phyloP scores from a whole-genome alignment of 2,329 filamentous ascomycete species.

The Immersiporthe knoxdaviesiana region DNA sequence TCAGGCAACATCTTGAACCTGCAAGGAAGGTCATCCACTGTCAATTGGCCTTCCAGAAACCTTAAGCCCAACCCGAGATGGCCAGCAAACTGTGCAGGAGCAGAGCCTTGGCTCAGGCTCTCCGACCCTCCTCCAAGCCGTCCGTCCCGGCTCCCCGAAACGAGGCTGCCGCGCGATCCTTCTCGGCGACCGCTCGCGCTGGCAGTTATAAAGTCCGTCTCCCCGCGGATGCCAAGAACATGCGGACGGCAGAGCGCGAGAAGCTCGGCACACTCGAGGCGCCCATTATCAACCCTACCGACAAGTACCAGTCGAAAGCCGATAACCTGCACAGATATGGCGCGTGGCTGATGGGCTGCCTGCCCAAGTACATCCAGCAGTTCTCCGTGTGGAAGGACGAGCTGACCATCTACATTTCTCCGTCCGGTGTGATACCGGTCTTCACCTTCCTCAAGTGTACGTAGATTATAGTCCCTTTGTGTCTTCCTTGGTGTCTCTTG shows the following conservation, averaged over 20 bases:
- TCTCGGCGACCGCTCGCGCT: conserved; percentile 52
- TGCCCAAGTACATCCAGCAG: conserved; percentile 98
- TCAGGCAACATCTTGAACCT: conserved; percentile 2
- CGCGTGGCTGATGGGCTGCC: conserved; percentile 92
- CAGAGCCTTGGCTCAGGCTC: conserved; percentile 58
- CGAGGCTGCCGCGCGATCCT: conserved; percentile 49
- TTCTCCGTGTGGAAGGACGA: conserved; percentile 99
- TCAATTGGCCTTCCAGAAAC: conserved; percentile 50
- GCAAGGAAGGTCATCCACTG: conserved; percentile 27
- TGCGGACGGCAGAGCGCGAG: conserved; percentile 66
- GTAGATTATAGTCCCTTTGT: conserved; percentile 24
- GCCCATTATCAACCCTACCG: conserved; percentile 85
- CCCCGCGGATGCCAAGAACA: conserved; percentile 66
- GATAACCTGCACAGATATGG: conserved; percentile 92
- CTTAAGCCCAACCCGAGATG: conserved; percentile 49
- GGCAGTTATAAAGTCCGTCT: conserved; percentile 54
- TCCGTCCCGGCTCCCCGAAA: conserved; percentile 45
- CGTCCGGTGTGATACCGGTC: conserved; percentile 84
- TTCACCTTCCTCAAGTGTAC: conserved; percentile 88
- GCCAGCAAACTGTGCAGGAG: conserved; percentile 63
- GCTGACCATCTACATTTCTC: conserved; percentile 89
- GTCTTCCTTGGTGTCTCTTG: background rate
- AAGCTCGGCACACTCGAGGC: conserved; percentile 68
- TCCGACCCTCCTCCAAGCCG: conserved; percentile 54
- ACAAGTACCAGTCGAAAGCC: conserved; percentile 88